Percentiles rank a stretch among this genome's conserved stretches.
These are phyloP conservation scores for Solanum microdontum DNA, from an alignment of 257 asterid species.

Conservation along the genomic window DNA sequence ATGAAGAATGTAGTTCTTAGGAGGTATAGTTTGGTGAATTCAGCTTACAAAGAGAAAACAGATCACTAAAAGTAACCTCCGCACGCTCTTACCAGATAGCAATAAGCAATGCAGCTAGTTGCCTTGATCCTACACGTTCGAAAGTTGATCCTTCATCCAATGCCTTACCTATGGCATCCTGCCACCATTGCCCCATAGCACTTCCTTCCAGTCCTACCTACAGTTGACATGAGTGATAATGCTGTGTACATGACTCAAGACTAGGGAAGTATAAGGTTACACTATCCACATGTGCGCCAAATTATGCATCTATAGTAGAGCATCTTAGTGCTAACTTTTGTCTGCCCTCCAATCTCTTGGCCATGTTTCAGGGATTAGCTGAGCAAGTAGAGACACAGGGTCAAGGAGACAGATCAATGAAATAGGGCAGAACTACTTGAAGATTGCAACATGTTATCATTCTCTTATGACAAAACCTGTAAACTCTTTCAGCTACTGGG, in stretches of 20 bases:
- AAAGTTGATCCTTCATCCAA: conserved; percentile 71
- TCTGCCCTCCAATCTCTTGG: not conserved
- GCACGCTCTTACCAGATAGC: conserved; percentile 55
- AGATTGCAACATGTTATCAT: not conserved
- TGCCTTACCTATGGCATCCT: conserved; percentile 77
- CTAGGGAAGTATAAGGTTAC: not conserved
- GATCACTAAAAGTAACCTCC: not conserved
- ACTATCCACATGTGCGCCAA: not conserved
- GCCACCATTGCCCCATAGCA: conserved; percentile 96
- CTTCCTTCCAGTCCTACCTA: conserved; percentile 99
- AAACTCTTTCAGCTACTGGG: not conserved
- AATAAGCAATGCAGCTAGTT: conserved; percentile 79
- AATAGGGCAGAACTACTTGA: not conserved
- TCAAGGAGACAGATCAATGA: not conserved
- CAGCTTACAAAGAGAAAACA: not conserved
- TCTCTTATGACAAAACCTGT: not conserved
- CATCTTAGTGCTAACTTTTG: not conserved
- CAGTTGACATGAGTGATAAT: conserved; percentile 16
- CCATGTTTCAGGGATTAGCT: not conserved
- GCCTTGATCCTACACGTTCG: conserved; percentile 85
- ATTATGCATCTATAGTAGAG: not conserved
- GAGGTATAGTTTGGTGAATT: not conserved
- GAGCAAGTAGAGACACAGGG: not conserved
- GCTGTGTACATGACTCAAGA: not conserved
- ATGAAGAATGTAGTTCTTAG: not conserved